Base-by-base conservation (phyloP, 495 filamentous ascomycete species). In the Neurospora tetraspora region DNA sequence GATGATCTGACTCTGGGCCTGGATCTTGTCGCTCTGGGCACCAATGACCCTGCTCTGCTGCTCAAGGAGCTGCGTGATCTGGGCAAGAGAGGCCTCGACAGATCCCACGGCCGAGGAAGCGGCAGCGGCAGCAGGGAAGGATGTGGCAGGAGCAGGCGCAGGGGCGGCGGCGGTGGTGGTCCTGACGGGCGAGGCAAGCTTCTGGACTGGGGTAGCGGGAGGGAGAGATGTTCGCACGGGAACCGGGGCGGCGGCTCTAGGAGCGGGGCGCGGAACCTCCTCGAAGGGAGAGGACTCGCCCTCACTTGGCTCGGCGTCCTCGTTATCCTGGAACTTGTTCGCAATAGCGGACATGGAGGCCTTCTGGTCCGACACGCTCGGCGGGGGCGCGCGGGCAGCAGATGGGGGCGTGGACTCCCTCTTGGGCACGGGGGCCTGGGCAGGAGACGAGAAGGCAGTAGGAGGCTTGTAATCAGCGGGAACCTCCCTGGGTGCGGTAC, bases 321-420 rank as follows among this genome's bases (percentile, higher is more conserved):
- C 89, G 18, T 92, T 82, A 78, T 96, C 94, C 70, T 93, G 89
- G 79, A 91, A 97, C 81, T 94, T 97, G 78, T 87, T 88, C 1
- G 94, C 94, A 84, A 94, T 89, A 70, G 88, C 88, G 38, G 92
- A 89, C 82, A 98, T 94, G 1, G 93, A 95, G 70, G 85, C 86
- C 76, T 93, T 93, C 83, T 94, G 94, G 73, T 96, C 93, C 74
- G 89, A 89, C 84, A 94, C 89, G 5, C 88, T 90, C 3, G 89
- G 89, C 20, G 90, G 88, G 71, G 83, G 85, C 11, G 84, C 78
- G 18, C 83, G 82, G 9, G 71, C 68, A 14, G 76, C 77, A 16
- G 88, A 81, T 16, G 81, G 81, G 6, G 88, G 87, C 71, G 85
- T 81, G 6, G 87, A 83, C 68, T 86, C 87, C 80, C 88, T 88